Evolutionary conservation across 2,329 filamentous ascomycete species (phyloP), one percentile per base, ranked within the genome.

Genomic region (Colletotrichum tofieldiae): DNA sequence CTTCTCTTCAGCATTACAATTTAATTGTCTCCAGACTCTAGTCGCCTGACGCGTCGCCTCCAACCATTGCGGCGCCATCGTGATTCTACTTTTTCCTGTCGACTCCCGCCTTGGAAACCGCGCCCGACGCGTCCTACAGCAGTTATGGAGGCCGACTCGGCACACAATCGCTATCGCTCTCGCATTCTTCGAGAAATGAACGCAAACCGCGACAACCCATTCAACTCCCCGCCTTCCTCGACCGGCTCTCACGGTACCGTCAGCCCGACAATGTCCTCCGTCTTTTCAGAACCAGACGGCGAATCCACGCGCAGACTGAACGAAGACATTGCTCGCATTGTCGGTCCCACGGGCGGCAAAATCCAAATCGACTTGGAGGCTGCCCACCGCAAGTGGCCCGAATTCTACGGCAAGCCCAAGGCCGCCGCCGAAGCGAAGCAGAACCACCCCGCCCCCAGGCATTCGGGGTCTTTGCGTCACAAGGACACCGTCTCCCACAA

Each of bases 211-310:
- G 83, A 87, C 71, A 88, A 89, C 78, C 87, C 88, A 7, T 89
- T 89, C 81, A 88, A 88, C 80, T 89, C 88, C 26, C 88, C 88
- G 6, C 87, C 88, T 26, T 89, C 88, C 8, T 90, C 88, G 8
- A 89, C 88, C 39, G 88, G 87, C 67, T 88, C 86, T 64, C 87
- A 89, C 79, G 87, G 88, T 78, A 88, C 87, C 73, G 83, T 89
- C 74, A 88, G 86, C 77, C 84, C 86, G 65, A 89, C 87, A 56
- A 77, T 85, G 63, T 88, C 87, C 47, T 86, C 87, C 52, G 81
- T 89, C 76, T 87, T 88, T 72, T 85, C 86, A 67, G 84, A 85
- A 68, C 86, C 85, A 47, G 86, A 88, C 71, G 86, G 84, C 78
- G 88, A 89, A 78, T 88, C 87, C 39, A 89, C 87, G 51, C 85